Percentiles rank a stretch among this genome's conserved stretches.
phyloP scores from a whole-genome alignment of 306 rosid species.

The Pachyrhizus erosus region DNA sequence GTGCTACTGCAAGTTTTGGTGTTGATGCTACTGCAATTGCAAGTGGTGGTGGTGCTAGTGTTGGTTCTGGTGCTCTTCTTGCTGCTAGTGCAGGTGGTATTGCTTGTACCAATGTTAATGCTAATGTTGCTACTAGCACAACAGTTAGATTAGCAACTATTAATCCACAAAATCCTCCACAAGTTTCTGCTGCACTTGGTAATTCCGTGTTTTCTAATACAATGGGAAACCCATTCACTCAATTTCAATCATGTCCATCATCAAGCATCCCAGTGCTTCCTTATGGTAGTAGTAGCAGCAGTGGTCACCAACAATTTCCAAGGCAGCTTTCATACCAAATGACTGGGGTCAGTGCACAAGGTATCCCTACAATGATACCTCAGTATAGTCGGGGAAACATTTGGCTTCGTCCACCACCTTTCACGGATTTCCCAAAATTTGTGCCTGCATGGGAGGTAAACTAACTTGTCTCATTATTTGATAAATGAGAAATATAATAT shows the following conservation, averaged over 20 bases:
- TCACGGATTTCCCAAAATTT: not conserved
- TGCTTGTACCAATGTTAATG: too few species aligned
- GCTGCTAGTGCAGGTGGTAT: too few species aligned
- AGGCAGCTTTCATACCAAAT: not conserved
- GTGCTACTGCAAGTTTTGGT: too few species aligned
- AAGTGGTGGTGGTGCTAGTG: too few species aligned
- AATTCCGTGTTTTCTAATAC: not conserved
- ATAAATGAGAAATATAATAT: not conserved
- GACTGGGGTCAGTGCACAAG: not conserved
- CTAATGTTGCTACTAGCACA: not conserved
- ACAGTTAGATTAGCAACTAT: not conserved
- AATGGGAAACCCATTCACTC: not conserved
- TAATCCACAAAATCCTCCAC: not conserved
- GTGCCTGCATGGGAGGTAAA: not conserved
- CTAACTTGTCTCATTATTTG: not conserved
- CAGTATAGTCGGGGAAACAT: not conserved
- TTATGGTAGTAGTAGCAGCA: not conserved
- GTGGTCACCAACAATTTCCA: not conserved
- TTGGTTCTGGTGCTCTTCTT: too few species aligned
- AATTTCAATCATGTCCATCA: not conserved
- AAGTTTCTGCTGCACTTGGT: not conserved
- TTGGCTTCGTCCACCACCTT: not conserved
- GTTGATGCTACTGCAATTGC: too few species aligned
- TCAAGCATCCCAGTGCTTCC: not conserved
- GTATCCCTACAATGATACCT: not conserved